Evolutionary conservation across 257 asterid genomes (phyloP).

Genomic region (Penstemon eatonii): DNA sequence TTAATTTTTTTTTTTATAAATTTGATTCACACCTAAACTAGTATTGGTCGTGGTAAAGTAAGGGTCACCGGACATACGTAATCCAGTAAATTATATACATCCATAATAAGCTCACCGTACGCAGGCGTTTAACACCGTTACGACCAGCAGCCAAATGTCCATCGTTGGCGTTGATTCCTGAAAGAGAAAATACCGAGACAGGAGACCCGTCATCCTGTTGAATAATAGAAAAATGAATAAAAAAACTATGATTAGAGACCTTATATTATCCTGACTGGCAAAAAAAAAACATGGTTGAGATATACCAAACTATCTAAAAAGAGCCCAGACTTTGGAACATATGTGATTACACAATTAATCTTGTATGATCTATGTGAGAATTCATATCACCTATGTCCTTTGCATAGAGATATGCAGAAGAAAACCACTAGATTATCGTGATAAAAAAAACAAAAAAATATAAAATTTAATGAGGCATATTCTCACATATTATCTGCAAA

Average conservation of each 20-base stretch:
- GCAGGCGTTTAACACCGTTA: slow-evolving; percentile 96
- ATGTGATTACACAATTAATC: slow-evolving; percentile 10
- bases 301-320: slow-evolving; percentile 1
- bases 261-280: background rate
- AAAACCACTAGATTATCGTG: background rate
- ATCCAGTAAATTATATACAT: slow-evolving; percentile 26
- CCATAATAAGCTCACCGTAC: slow-evolving; percentile 65
- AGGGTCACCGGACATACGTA: slow-evolving; percentile 1
- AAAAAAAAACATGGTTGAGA: slow-evolving; percentile 10
- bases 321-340: slow-evolving; percentile 1
- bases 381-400: slow-evolving; percentile 12
- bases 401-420: slow-evolving; percentile 15
- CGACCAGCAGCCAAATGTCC: slow-evolving; percentile 97
- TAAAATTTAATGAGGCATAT: background rate
- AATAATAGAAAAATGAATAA: slow-evolving; percentile 17
- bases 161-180: slow-evolving; percentile 81
- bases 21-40: slow-evolving; percentile 23
- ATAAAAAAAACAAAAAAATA: background rate
- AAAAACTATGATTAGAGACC: slow-evolving; percentile 26
- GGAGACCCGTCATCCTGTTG: slow-evolving; percentile 93
- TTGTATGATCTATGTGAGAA: slow-evolving; percentile 19
- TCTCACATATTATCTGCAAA: background rate
- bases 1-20: slow-evolving; percentile 6
- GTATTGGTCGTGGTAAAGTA: slow-evolving; percentile 18
- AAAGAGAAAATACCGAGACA: slow-evolving; percentile 90